Percentiles rank a stretch among this genome's conserved stretches.
phyloP scores from a whole-genome alignment of 805 yeast species.

The Lachancea waltii region DNA sequence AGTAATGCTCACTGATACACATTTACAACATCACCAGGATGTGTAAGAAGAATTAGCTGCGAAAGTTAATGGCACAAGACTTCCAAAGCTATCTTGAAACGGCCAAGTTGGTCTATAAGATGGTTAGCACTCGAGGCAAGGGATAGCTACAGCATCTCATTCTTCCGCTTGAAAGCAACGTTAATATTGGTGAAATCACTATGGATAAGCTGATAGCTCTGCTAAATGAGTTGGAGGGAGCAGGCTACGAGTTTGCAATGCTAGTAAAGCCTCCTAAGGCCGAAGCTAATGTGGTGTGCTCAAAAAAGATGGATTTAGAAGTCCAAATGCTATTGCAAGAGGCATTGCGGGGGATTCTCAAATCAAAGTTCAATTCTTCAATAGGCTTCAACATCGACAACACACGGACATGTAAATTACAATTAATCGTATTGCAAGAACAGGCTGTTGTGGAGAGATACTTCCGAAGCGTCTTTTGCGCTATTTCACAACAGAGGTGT shows the following conservation, averaged over 20 bases:
- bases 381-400: neutral
- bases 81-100: too few species aligned
- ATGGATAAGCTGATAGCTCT: constrained; percentile 5
- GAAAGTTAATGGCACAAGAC: too few species aligned
- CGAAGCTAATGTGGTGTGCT: neutral
- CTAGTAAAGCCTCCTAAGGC: neutral
- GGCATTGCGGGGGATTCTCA: neutral
- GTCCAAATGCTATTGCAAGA: neutral
- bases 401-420: neutral
- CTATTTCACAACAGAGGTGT: constrained; percentile 49
- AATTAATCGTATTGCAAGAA: constrained; percentile 8
- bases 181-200: neutral
- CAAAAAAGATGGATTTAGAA: neutral
- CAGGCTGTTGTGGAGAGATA: constrained; percentile 9
- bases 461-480: constrained; percentile 28
- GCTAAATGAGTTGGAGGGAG: constrained; percentile 1
- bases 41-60: too few species aligned
- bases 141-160: too few species aligned
- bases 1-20: neutral
- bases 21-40: neutral
- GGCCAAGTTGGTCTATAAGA: too few species aligned
- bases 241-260: constrained; percentile 5
- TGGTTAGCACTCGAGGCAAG: too few species aligned
- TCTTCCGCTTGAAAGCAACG: too few species aligned
- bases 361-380: neutral